phyloP scores from a whole-genome alignment of 1,284 basidiomycete genomes.

The Chondrostereum purpureum region DNA sequence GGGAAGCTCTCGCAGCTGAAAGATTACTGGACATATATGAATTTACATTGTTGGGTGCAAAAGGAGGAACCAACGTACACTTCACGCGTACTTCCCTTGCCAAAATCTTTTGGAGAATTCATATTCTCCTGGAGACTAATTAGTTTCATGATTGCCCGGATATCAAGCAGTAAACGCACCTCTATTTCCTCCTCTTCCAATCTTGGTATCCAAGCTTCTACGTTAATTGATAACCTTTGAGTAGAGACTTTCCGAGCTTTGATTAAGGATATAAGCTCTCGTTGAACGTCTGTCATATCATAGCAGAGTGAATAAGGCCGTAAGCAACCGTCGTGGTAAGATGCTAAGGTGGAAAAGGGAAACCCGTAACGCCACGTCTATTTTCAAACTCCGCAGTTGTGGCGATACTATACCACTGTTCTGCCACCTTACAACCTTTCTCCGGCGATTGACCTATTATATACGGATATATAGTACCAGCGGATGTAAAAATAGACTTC shows the following conservation, averaged over 20 bases:
- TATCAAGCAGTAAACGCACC: not conserved
- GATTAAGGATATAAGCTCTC: not conserved
- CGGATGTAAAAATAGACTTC: too few species aligned
- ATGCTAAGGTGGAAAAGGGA: not conserved
- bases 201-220: not conserved
- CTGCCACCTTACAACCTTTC: too few species aligned
- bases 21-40: too few species aligned
- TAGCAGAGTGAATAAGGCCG: not conserved
- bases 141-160: not conserved
- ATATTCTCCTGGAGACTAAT: not conserved
- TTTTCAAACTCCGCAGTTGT: not conserved
- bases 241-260: not conserved
- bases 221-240: not conserved
- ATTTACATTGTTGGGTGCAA: too few species aligned
- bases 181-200: not conserved
- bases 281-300: not conserved
- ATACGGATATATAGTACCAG: too few species aligned
- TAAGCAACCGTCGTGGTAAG: not conserved
- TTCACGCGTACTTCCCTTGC: not conserved
- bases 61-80: not conserved
- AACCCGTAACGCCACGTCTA: not conserved
- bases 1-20: too few species aligned
- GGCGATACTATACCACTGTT: too few species aligned
- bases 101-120: not conserved
- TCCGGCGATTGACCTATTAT: too few species aligned